Conservation (phyloP, 805 yeast genomes). For the Saccharomycopsis sp. region DNA sequence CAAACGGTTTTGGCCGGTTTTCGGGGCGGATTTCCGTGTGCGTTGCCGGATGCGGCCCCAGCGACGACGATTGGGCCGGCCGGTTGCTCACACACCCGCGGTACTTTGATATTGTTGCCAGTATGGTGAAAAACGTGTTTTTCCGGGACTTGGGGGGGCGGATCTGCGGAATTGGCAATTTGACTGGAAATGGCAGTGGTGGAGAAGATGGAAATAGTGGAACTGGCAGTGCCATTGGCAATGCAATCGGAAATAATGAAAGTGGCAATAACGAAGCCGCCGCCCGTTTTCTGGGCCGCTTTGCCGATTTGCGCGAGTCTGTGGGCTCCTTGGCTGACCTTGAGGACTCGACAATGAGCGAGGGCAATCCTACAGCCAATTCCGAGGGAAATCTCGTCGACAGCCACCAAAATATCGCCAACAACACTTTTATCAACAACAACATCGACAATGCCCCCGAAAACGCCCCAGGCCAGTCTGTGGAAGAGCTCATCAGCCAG, state of each 20-base stretch:
- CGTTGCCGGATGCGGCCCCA: neutral
- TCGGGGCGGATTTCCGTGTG: neutral
- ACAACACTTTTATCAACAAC: neutral
- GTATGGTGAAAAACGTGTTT: conserved; percentile 15
- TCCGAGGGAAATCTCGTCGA: neutral
- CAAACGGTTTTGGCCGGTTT: neutral
- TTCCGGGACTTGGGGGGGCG: conserved; percentile 13
- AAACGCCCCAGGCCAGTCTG: neutral
- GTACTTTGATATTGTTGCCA: conserved; percentile 10
- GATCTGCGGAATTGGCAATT: neutral
- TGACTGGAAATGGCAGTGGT: neutral
- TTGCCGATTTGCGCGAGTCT: neutral
- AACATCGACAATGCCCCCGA: neutral
- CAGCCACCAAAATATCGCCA: neutral
- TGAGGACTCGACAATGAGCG: neutral
- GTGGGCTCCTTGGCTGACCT: neutral
- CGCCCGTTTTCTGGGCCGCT: neutral
- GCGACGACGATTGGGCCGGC: neutral
- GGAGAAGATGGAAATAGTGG: too few species aligned
- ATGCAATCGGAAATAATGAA: neutral
- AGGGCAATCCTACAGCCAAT: neutral
- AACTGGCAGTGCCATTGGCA: neutral
- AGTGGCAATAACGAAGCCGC: neutral
- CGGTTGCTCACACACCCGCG: conserved; percentile 3
- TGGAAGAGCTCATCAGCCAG: neutral